Conservation (phyloP, 163 green algal species). For the Scenedesmus sp. region DNA sequence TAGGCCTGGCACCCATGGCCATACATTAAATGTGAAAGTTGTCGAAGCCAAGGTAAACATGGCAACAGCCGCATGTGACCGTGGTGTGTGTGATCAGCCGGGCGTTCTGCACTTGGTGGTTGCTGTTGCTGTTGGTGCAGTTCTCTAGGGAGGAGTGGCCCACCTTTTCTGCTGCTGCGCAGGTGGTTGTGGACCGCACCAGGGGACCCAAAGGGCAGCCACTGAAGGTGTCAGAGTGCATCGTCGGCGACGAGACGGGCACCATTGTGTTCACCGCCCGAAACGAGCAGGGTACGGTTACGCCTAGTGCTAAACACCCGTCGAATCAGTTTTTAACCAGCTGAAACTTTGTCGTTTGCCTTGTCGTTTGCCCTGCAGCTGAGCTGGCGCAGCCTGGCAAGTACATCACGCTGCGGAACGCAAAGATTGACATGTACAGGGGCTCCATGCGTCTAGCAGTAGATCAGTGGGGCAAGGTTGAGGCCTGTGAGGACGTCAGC, state of each 20-base stretch:
- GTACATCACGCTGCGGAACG: conserved; percentile 81
- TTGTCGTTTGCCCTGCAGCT: conserved; percentile 82
- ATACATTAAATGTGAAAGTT: conserved; percentile 50
- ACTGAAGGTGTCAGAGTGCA: conserved; percentile 85
- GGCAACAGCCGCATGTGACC: background rate
- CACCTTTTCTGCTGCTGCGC: background rate
- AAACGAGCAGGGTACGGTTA: conserved; percentile 87
- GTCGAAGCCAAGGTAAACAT: background rate
- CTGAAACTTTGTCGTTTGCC: background rate
- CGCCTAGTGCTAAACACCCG: background rate
- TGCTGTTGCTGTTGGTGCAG: background rate
- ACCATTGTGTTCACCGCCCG: conserved; percentile 87
- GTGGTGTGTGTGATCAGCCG: background rate
- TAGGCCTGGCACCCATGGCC: conserved; percentile 33
- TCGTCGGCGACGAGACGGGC: conserved; percentile 90
- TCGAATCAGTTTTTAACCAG: background rate
- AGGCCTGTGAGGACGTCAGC: conserved; percentile 57
- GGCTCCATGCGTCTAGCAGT: conserved; percentile 86
- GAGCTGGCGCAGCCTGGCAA: conserved; percentile 77
- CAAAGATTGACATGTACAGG: conserved; percentile 92
- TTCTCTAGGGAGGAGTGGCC: background rate
- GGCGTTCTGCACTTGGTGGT: conserved; percentile 3
- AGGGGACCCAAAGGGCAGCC: conserved; percentile 62
- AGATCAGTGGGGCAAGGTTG: conserved; percentile 73
- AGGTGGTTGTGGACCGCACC: conserved; percentile 81